Base-by-base conservation (phyloP, 176 grass and related monocot species). In the Avena insularis region DNA sequence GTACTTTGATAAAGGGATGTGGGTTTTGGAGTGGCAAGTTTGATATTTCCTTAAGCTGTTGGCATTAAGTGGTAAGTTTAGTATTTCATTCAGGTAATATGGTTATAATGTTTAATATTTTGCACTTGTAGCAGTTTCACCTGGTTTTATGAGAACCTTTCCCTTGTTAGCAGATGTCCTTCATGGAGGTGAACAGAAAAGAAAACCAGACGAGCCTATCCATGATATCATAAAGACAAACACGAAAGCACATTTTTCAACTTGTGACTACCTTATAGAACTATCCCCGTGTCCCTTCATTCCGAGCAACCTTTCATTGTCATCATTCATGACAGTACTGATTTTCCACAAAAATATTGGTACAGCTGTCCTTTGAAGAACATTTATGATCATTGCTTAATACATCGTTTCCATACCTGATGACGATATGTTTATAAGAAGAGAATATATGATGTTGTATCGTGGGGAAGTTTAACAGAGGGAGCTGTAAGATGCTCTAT, bases 101-200 rank as follows among this genome's bases (percentile, higher is more conserved):
- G 0, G 35, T 13, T n/a, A 68, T 55, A 8, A 65, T 51, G 49
- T 48, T 85, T 68, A 20, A 19, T 25, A 78, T 20, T n/a, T 3
- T 29, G n/a, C 23, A 47, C 40, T 0, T 70, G 29, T 70, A 47
- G 12, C 53, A 33, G 51, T 71, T 61, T 16, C 65, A 23, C 60
- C 70, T 65, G 6, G 58, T 57, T 79, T 74, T 20, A 74, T 79
- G 81, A 79, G 47, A 68, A 60, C 9, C 9, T 79, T 35, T 81
- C 20, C 29, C 9, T 77, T 83, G 36, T 91, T 53, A 54, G 75
- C 57, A 87, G 85, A 59, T 74, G 65, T 86, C 49, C 45, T 79
- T 48, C 21, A 9, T 67, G 50, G 35, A 58, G 47, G 36, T 84
- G 20, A 35, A 4, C 15, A 75, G 25, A 38, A 66, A 84, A 40